These are phyloP conservation scores for Suhomyces sp. DNA, from an alignment of 805 yeast species.

Conservation along the genomic window DNA sequence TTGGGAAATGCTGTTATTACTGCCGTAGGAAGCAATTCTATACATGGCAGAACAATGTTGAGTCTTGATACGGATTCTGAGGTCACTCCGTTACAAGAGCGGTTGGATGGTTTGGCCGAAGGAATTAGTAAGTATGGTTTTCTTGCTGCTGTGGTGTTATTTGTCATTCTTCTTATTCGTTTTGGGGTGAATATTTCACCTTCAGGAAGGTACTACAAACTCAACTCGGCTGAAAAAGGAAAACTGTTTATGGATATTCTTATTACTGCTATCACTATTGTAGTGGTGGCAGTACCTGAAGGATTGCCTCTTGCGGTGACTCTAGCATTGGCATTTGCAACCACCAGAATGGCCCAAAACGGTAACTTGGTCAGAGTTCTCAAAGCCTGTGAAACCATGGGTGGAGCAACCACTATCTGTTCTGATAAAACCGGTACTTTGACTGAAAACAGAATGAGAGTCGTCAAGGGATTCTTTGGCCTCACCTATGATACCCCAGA, in stretches of 20 bases:
- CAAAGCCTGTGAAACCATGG: slow-evolving; percentile 97
- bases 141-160: slow-evolving; percentile 77
- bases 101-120: slow-evolving; percentile 79
- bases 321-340: slow-evolving; percentile 93
- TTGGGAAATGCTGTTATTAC: slow-evolving; percentile 83
- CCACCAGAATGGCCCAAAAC: slow-evolving; percentile 96
- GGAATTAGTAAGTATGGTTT: slow-evolving; percentile 95
- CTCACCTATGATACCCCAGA: slow-evolving; percentile 17
- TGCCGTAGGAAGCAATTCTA: slow-evolving; percentile 85
- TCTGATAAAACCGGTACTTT: slow-evolving; percentile 97
- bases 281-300: slow-evolving; percentile 99
- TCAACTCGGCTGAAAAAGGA: slow-evolving; percentile 73
- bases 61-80: slow-evolving; percentile 74
- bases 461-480: slow-evolving; percentile 75
- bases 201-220: slow-evolving; percentile 37
- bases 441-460: slow-evolving; percentile 91
- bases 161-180: slow-evolving; percentile 73
- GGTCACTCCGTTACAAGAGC: slow-evolving; percentile 82
- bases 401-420: slow-evolving; percentile 95
- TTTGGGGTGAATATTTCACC: slow-evolving; percentile 63
- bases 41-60: slow-evolving; percentile 89
- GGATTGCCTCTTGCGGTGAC: slow-evolving; percentile 98
- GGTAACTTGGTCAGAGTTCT: slow-evolving; percentile 93
- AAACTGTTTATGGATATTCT: slow-evolving; percentile 78
- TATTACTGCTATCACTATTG: slow-evolving; percentile 86